A percentile compares a stretch with the other conserved stretches of the same genome.
These are phyloP conservation scores for Quercus suber DNA, from an alignment of 306 rosid species.

Conservation along the genomic window DNA sequence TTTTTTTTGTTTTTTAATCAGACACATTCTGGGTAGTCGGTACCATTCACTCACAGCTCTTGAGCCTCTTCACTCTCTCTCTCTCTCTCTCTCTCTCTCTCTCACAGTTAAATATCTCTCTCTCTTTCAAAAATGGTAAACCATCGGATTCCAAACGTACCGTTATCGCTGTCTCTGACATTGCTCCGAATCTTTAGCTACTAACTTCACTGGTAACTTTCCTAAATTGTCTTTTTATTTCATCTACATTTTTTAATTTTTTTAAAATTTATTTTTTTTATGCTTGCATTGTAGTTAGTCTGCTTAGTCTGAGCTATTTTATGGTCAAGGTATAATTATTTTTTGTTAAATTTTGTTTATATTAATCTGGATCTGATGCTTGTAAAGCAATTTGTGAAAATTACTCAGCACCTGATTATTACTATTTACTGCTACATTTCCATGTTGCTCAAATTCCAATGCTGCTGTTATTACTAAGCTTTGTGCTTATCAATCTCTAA, in stretches of 20 bases:
- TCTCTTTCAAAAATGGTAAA: constrained; percentile 11
- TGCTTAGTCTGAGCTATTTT: constrained; percentile 25
- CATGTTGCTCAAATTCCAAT: background rate
- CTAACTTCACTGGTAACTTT: constrained; percentile 18
- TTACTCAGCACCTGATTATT: constrained; percentile 2
- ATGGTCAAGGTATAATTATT: background rate
- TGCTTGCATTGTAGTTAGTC: constrained; percentile 37
- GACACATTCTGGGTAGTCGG: constrained; percentile 25
- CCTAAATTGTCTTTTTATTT: constrained; percentile 6
- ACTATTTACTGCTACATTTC: constrained; percentile 17
- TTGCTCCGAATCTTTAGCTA: constrained; percentile 26
- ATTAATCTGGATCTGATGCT: constrained; percentile 47
- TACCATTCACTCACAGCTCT: constrained; percentile 20
- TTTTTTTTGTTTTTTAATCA: background rate
- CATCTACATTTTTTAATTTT: background rate
- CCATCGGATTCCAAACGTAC: background rate
- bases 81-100: background rate
- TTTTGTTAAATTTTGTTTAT: constrained; percentile 2
- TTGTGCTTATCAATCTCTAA: constrained; percentile 1
- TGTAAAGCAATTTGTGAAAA: background rate
- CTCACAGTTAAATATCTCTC: background rate
- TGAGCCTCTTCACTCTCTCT: background rate
- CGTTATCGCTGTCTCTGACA: constrained; percentile 21
- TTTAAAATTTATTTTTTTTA: background rate
- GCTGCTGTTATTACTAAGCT: background rate